These are phyloP conservation scores for Colletotrichum magnum DNA, from an alignment of 2,329 filamentous ascomycete species.

Conservation along the genomic window DNA sequence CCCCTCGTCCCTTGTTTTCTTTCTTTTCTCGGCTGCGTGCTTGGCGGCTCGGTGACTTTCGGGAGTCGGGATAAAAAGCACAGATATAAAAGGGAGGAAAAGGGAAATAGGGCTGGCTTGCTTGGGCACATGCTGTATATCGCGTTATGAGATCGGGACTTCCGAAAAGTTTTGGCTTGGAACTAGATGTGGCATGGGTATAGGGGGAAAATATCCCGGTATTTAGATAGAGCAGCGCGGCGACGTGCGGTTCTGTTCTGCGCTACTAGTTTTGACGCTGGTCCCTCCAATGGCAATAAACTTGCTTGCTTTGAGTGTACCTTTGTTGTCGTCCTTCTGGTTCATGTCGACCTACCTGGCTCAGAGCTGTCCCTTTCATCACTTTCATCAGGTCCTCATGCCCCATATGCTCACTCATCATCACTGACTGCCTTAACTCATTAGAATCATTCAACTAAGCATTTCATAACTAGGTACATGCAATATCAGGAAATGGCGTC, in stretches of 20 bases:
- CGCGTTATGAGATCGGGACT: constrained; percentile 8
- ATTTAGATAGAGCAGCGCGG: background rate
- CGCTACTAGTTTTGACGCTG: background rate
- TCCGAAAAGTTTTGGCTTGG: constrained; percentile 8
- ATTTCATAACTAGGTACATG: too few species aligned
- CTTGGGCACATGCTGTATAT: background rate
- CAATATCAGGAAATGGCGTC: too few species aligned
- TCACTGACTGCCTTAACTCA: too few species aligned
- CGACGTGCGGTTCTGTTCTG: background rate
- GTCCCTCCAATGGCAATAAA: background rate
- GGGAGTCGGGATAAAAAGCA: background rate
- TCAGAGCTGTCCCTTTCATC: too few species aligned
- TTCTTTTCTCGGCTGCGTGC: background rate
- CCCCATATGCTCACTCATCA: too few species aligned
- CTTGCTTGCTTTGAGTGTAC: background rate
- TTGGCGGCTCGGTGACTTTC: background rate
- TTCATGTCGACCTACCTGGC: too few species aligned
- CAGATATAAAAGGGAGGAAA: background rate
- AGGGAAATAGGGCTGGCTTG: too few species aligned
- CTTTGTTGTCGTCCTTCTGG: background rate
- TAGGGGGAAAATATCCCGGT: background rate
- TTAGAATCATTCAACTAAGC: too few species aligned
- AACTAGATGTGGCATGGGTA: background rate
- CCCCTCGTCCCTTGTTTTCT: background rate
- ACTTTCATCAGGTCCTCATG: too few species aligned